A percentile compares a stretch with the other conserved stretches of the same genome.
Evolutionary conservation across 176 grass and related monocot species (phyloP).

Genomic region (Bonia amplexicaulis): DNA sequence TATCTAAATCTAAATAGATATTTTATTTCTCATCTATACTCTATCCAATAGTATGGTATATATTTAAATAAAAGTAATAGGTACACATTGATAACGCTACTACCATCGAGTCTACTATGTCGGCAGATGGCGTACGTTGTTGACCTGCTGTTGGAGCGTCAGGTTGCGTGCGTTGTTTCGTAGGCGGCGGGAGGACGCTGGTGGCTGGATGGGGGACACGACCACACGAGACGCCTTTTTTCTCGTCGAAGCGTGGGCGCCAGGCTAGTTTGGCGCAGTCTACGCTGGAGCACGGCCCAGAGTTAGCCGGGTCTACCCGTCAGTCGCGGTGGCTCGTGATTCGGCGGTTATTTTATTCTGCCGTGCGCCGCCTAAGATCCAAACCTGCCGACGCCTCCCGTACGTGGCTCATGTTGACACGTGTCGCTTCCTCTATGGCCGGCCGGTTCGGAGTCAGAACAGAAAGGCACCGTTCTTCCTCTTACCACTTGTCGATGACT

Average conservation of each 20-base stretch:
- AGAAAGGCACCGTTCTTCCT: not conserved
- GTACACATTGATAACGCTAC: too few species aligned
- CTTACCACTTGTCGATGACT: not conserved
- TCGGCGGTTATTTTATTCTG: not conserved
- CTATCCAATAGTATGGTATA: too few species aligned
- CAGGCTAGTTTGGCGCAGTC: slow-evolving; percentile 9
- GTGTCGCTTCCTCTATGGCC: not conserved
- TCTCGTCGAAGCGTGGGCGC: not conserved
- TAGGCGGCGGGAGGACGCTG: not conserved
- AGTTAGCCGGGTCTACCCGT: not conserved
- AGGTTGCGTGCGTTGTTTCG: slow-evolving; percentile 9
- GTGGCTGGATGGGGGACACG: slow-evolving; percentile 6
- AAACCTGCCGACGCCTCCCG: slow-evolving; percentile 29
- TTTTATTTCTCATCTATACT: too few species aligned
- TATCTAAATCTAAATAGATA: too few species aligned
- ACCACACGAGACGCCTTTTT: not conserved
- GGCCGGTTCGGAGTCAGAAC: slow-evolving; percentile 7
- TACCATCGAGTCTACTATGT: not conserved
- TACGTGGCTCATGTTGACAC: not conserved
- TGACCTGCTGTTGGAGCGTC: slow-evolving; percentile 5
- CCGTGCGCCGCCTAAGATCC: not conserved
- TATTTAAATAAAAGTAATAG: too few species aligned
- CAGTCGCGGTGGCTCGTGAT: not conserved
- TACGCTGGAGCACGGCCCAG: not conserved
- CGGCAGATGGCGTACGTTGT: not conserved